Base-by-base conservation (phyloP, 768 basidiomycete species). In the Dacryopinax primogenitus region DNA sequence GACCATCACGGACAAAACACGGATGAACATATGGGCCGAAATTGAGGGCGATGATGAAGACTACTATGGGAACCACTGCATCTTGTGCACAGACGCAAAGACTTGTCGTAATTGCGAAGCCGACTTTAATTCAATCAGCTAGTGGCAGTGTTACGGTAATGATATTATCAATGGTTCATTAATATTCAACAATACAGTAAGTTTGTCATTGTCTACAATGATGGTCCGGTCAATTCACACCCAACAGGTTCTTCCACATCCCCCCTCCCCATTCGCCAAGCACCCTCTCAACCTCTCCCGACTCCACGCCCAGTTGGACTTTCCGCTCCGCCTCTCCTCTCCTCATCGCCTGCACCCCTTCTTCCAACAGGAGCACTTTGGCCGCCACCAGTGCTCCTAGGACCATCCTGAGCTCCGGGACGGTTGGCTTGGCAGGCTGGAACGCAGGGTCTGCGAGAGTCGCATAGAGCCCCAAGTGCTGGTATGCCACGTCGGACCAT, bases 261-360 rank as follows among this genome's bases (percentile, higher is more conserved):
- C 74, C 63, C 18, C 69, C 74, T 6, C 91, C 92, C 21, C 90
- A 81, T 65, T 91, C 90, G 45, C 88, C 83, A 58, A 97, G 76
- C 28, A 91, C 88, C 64, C 90, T 80, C 74, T 93, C 90, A 0
- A 94, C 87, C 69, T 96, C 93, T 0, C 78, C 78, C 67, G 86
- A 83, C 73, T 95, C 93, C 67, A 95, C 72, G 71, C 91, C 92
- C n/a, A 94, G 76, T 66, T 91, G 75, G 0, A 95, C 78, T 69
- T 84, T 82, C 66, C 88, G 78, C 65, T 93, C 90, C 6, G 78
- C 81, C 45, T 81, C 80, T 0, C 77, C 73, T 70, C 87, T 90
- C 41, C 84, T 77, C 51, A 77, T 69, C 0, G 77, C 77, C 15
- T 79, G 76, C 0, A 83, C 84, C 15, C 75, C 74, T 35, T 86